Evolutionary conservation across 2,329 filamentous ascomycete species (phyloP).

Genomic region (Colletotrichum camelliae): DNA sequence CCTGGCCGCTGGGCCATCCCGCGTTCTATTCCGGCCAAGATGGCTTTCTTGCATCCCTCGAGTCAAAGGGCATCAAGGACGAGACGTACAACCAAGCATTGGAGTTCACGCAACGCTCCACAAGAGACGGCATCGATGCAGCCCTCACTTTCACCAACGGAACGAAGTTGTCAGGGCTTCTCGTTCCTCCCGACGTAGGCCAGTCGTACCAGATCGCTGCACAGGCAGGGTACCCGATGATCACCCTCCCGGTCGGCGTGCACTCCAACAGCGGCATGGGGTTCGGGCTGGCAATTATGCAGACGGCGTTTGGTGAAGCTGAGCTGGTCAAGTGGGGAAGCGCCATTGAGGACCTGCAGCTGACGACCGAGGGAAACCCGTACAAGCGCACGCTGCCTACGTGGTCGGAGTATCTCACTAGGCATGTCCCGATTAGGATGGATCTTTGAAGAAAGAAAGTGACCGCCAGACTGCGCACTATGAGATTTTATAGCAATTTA

Average conservation of each 20-base stretch:
- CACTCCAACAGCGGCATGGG: slow-evolving; percentile 61
- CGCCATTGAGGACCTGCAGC: slow-evolving; percentile 66
- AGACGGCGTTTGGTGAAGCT: slow-evolving; percentile 66
- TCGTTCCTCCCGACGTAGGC: slow-evolving; percentile 72
- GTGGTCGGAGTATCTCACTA: slow-evolving; percentile 57
- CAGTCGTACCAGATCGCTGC: slow-evolving; percentile 74
- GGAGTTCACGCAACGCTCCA: slow-evolving; percentile 61
- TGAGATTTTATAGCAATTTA: background rate
- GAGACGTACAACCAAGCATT: slow-evolving; percentile 73
- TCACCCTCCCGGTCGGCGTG: slow-evolving; percentile 71
- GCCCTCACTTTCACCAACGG: slow-evolving; percentile 57
- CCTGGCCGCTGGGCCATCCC: slow-evolving; percentile 58
- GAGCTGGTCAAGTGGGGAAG: slow-evolving; percentile 65
- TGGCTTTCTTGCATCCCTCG: slow-evolving; percentile 68
- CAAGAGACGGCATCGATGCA: slow-evolving; percentile 73
- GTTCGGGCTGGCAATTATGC: slow-evolving; percentile 61
- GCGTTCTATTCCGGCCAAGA: slow-evolving; percentile 77
- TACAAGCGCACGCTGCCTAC: slow-evolving; percentile 54
- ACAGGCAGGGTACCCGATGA: slow-evolving; percentile 76
- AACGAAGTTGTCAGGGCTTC: slow-evolving; percentile 60
- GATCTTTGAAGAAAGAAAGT: background rate
- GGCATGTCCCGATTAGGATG: slow-evolving; percentile 44
- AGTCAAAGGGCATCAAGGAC: slow-evolving; percentile 64
- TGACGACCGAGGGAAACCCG: slow-evolving; percentile 38
- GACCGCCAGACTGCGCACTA: background rate